Conservation (phyloP, 768 basidiomycete genomes). For the Tricholoma furcatifolium region DNA sequence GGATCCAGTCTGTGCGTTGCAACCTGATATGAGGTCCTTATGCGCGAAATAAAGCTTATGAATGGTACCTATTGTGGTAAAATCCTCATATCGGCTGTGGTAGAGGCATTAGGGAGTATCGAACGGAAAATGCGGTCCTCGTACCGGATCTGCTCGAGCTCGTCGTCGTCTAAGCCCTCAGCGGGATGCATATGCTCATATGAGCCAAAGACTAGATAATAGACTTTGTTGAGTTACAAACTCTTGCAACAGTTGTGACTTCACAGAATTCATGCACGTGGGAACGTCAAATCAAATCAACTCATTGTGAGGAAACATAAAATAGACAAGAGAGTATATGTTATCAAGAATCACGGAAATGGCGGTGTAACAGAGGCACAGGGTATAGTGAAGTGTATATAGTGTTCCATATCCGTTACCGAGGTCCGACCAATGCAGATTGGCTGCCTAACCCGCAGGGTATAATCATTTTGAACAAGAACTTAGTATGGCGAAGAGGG, state of each 20-base stretch:
- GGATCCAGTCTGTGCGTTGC: slow-evolving; percentile 80
- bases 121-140: slow-evolving; percentile 4
- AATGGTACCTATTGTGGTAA: slow-evolving; percentile 81
- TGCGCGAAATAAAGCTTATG: slow-evolving; percentile 2
- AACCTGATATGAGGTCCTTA: not conserved
- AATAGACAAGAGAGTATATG: not conserved
- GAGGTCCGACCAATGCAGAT: slow-evolving; percentile 14
- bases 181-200: slow-evolving; percentile 35
- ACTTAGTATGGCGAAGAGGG: slow-evolving; percentile 20
- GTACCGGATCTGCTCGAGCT: slow-evolving; percentile 66
- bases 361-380: not conserved
- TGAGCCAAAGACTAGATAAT: slow-evolving; percentile 6
- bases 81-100: slow-evolving; percentile 88
- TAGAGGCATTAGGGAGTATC: slow-evolving; percentile 13
- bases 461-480: slow-evolving; percentile 3
- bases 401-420: slow-evolving; percentile 16
- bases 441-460: not conserved
- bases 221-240: not conserved
- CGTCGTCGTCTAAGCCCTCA: slow-evolving; percentile 60
- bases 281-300: not conserved
- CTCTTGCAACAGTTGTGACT: not conserved
- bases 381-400: slow-evolving; percentile 15
- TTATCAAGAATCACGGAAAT: not conserved
- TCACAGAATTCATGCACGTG: slow-evolving; percentile 8
- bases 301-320: not conserved